Conservation (phyloP, 768 basidiomycete species). For the Podaxis mareebaensis region DNA sequence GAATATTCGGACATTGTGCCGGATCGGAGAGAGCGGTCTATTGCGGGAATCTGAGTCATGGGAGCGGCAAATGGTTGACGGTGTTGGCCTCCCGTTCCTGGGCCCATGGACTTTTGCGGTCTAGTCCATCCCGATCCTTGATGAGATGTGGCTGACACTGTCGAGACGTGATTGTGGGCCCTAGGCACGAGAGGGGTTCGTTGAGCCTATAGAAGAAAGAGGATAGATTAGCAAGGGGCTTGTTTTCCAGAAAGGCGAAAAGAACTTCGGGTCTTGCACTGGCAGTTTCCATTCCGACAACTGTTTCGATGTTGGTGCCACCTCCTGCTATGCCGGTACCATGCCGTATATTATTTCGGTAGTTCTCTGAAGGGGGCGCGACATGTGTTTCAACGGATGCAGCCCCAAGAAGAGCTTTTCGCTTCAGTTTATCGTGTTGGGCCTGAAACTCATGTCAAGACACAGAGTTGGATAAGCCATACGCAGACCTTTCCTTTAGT, state of each 20-base stretch:
- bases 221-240: background rate
- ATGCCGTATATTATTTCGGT: conserved; percentile 8
- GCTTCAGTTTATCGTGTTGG: conserved; percentile 82
- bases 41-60: conserved; percentile 18
- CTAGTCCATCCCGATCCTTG: conserved; percentile 18
- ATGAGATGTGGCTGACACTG: conserved; percentile 23
- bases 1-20: conserved; percentile 55
- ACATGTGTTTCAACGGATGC: conserved; percentile 9
- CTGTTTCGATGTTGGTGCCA: conserved; percentile 26
- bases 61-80: conserved; percentile 48
- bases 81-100: conserved; percentile 31
- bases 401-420: conserved; percentile 67
- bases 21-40: conserved; percentile 44
- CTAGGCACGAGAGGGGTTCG: conserved; percentile 66
- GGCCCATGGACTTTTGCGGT: background rate
- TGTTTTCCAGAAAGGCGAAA: background rate
- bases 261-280: conserved; percentile 42
- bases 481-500: conserved; percentile 55
- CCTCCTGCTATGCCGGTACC: conserved; percentile 17
- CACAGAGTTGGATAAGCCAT: background rate
- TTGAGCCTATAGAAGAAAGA: conserved; percentile 50
- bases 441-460: conserved; percentile 36
- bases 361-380: conserved; percentile 5
- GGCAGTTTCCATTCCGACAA: conserved; percentile 66
- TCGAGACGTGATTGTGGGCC: conserved; percentile 30